Percentiles rank a stretch among this genome's conserved stretches.
Conservation (phyloP, 2,329 filamentous ascomycete genomes). For the Fusarium illudens region DNA sequence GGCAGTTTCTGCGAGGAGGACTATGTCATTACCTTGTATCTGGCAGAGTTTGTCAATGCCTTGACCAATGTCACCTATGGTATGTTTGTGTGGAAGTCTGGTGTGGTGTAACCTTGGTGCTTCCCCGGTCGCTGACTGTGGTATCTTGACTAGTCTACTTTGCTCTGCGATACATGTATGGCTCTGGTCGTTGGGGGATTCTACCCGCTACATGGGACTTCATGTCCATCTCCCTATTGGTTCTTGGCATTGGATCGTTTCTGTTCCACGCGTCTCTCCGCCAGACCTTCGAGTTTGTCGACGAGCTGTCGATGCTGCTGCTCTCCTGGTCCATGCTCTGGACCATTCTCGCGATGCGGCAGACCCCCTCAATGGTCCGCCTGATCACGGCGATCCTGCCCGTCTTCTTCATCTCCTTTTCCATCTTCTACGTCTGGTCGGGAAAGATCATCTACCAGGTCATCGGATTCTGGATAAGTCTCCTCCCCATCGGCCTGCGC, state of each 20-base stretch:
- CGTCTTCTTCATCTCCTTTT: slow-evolving; percentile 51
- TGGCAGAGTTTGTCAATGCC: slow-evolving; percentile 57
- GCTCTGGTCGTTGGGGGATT: slow-evolving; percentile 43
- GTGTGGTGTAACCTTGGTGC: background rate
- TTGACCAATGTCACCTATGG: slow-evolving; percentile 52
- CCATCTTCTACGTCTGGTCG: slow-evolving; percentile 53
- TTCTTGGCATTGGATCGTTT: slow-evolving; percentile 54
- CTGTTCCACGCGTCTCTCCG: slow-evolving; percentile 56
- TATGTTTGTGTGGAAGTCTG: slow-evolving; percentile 46
- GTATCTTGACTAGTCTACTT: slow-evolving; percentile 49
- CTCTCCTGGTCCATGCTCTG: slow-evolving; percentile 62
- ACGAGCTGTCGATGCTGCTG: slow-evolving; percentile 68
- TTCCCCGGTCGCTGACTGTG: background rate
- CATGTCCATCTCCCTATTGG: slow-evolving; percentile 52
- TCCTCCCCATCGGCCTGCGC: slow-evolving; percentile 47
- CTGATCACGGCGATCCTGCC: slow-evolving; percentile 51
- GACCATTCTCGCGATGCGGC: slow-evolving; percentile 55
- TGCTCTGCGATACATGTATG: slow-evolving; percentile 51
- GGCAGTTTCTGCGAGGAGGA: slow-evolving; percentile 58
- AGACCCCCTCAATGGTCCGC: slow-evolving; percentile 46
- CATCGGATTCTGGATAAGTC: slow-evolving; percentile 47
- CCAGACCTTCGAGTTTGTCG: slow-evolving; percentile 55
- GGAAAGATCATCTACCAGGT: slow-evolving; percentile 56
- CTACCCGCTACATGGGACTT: slow-evolving; percentile 49
- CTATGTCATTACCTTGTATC: slow-evolving; percentile 53